A percentile compares a stretch with the other conserved stretches of the same genome.
phyloP scores from a whole-genome alignment of 2,329 filamentous ascomycete species.

The Cladophialophora carrionii region DNA sequence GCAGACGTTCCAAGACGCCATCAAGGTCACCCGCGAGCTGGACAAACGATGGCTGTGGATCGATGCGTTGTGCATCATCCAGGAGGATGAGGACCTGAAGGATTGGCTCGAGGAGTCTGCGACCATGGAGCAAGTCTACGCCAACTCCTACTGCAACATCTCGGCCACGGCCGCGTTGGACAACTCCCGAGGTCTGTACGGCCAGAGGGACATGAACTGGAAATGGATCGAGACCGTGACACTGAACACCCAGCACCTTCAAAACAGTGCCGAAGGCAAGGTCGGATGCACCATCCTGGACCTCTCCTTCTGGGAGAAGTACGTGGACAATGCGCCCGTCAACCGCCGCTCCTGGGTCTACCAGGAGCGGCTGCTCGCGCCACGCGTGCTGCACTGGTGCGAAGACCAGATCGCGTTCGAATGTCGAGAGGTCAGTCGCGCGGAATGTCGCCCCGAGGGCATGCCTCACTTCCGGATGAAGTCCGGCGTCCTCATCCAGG shows the following conservation, averaged over 20 bases:
- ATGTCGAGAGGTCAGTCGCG: constrained; percentile 34
- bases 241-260: constrained; percentile 10
- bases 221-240: constrained; percentile 17
- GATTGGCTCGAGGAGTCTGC: constrained; percentile 26
- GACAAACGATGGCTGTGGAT: constrained; percentile 29
- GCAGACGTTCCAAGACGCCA: constrained; percentile 21
- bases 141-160: constrained; percentile 24
- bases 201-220: constrained; percentile 9
- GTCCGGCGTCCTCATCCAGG: constrained; percentile 11
- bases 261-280: neutral
- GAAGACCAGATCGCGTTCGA: constrained; percentile 35
- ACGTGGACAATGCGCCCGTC: constrained; percentile 27
- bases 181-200: constrained; percentile 18
- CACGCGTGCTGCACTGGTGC: constrained; percentile 36
- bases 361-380: constrained; percentile 38
- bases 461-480: constrained; percentile 18
- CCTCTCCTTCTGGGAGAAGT: constrained; percentile 12
- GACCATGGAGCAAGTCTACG: constrained; percentile 26
- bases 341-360: constrained; percentile 37
- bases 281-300: constrained; percentile 21
- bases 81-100: constrained; percentile 19
- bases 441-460: constrained; percentile 18
- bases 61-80: constrained; percentile 32
- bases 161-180: constrained; percentile 24
- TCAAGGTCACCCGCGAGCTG: constrained; percentile 20